Evolutionary conservation across 2,329 filamentous ascomycete genomes (phyloP), one percentile per base, ranked within the genome.

Genomic region (Cladosporium oxysporum): DNA sequence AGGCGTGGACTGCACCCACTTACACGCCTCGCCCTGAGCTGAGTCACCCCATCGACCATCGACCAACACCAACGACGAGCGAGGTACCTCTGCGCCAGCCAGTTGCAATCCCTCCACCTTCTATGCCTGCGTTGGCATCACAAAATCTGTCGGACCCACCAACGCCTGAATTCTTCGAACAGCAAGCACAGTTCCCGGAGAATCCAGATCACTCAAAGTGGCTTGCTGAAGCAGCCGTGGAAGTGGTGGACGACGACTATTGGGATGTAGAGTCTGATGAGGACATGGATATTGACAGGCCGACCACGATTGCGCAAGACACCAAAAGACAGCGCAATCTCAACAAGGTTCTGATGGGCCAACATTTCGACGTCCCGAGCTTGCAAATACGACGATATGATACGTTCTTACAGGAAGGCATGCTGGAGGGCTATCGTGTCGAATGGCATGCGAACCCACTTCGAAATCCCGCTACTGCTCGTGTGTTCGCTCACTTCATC

Each of bases 401-500:
- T 66, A 75, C 79, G 2, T 83, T 83, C 68, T 72, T 83, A n/a
- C 80, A 80, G 65, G 76, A 78, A 14, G 81, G 81, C 6, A 79
- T 82, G 37, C 71, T 84, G 64, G 78, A 80, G 31, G 72, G 75
- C 5, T 84, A 84, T 67, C 76, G 76, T 41, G 76, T 81, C 2
- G 82, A 84, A 69, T 75, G 79, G 69, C 79, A 79, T 59, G 82
- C 82, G 11, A 84, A 80, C 47, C 93, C 95, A 35, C 81, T 97
- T 31, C 91, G 89, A 71, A 92, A 97, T 70, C 85, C 88, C 2
- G 89, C 90, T 69, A 94, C 92, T 12, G 90, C 92, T 18, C 86
- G 89, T 33, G 88, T 97, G 7, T 98, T 98, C 76, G 90, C 90
- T 76, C 93, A 98, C 78, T 98, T 97, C 76, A 88, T 98, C 57